These are phyloP conservation scores for Russula ochroleuca DNA, from an alignment of 768 basidiomycete species.

Conservation along the genomic window DNA sequence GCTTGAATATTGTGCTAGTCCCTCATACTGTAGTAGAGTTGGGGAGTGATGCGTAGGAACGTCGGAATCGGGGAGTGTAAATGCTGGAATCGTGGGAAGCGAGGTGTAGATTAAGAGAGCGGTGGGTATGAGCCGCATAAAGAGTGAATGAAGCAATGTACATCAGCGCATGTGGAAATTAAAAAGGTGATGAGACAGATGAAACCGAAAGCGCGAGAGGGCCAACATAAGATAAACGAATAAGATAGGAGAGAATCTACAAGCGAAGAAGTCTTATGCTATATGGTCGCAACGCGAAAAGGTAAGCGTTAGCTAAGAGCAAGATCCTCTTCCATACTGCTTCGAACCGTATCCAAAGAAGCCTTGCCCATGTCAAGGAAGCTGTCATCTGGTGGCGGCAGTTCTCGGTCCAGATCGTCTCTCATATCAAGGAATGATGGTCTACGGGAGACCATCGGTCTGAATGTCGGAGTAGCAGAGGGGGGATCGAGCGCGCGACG, in stretches of 20 bases:
- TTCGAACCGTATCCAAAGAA: constrained; percentile 41
- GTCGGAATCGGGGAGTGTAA: constrained; percentile 2
- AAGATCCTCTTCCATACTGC: constrained; percentile 33
- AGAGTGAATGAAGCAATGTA: constrained; percentile 8
- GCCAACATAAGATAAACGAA: constrained; percentile 17
- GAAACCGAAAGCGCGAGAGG: background rate
- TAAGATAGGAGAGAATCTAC: constrained; percentile 23
- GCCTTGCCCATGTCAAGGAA: constrained; percentile 42
- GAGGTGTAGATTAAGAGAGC: constrained; percentile 13
- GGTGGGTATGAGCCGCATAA: constrained; percentile 13
- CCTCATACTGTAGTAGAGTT: background rate
- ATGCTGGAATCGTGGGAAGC: background rate
- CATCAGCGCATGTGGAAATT: constrained; percentile 8
- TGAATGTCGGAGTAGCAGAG: constrained; percentile 26
- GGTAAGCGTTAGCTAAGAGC: constrained; percentile 5
- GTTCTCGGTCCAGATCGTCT: constrained; percentile 32
- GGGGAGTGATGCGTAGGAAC: background rate
- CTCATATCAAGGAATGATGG: constrained; percentile 72
- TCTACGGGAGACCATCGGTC: constrained; percentile 56
- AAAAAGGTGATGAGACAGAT: constrained; percentile 4
- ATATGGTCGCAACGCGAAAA: constrained; percentile 8
- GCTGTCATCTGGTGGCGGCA: constrained; percentile 34
- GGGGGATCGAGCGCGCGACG: constrained; percentile 19
- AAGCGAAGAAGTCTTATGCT: background rate
- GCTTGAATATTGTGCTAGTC: background rate